Evolutionary conservation across 345 rosid species (phyloP).

Genomic region (Salix exigua): DNA sequence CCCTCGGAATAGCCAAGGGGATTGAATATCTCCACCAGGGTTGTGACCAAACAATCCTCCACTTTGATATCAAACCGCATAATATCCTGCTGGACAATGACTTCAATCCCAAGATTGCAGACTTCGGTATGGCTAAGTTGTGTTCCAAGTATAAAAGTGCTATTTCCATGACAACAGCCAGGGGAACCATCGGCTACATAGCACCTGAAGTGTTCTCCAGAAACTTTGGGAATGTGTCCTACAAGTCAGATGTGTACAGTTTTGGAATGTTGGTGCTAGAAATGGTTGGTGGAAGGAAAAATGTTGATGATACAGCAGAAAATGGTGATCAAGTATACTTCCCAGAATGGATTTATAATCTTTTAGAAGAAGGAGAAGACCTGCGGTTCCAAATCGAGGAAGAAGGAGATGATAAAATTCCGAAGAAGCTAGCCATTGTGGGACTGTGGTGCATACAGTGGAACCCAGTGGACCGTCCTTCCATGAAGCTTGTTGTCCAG

Average conservation of each 20-base stretch:
- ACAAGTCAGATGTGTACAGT: neutral
- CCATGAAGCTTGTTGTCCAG: constrained; percentile 4
- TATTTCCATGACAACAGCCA: constrained; percentile 3
- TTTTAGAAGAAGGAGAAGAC: constrained; percentile 12
- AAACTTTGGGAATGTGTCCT: constrained; percentile 4
- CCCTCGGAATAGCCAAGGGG: constrained; percentile 8
- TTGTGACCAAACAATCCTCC: constrained; percentile 6
- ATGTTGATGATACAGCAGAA: neutral
- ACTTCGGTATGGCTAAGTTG: constrained; percentile 5
- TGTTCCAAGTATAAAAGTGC: constrained; percentile 6
- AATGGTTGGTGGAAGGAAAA: constrained; percentile 15
- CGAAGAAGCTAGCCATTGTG: neutral
- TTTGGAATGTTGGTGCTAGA: constrained; percentile 5
- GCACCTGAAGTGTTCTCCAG: constrained; percentile 4
- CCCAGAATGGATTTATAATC: constrained; percentile 10
- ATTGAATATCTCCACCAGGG: constrained; percentile 12
- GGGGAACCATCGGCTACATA: constrained; percentile 1
- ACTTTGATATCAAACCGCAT: constrained; percentile 3
- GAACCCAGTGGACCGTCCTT: constrained; percentile 9
- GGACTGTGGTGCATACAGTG: constrained; percentile 15
- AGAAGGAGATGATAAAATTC: constrained; percentile 6
- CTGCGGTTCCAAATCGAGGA: neutral
- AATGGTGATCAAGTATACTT: neutral
- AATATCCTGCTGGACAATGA: constrained; percentile 2
- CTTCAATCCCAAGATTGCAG: constrained; percentile 3